Evolutionary conservation across 2,329 filamentous ascomycete species (phyloP).

Genomic region (Colletotrichum camelliae): DNA sequence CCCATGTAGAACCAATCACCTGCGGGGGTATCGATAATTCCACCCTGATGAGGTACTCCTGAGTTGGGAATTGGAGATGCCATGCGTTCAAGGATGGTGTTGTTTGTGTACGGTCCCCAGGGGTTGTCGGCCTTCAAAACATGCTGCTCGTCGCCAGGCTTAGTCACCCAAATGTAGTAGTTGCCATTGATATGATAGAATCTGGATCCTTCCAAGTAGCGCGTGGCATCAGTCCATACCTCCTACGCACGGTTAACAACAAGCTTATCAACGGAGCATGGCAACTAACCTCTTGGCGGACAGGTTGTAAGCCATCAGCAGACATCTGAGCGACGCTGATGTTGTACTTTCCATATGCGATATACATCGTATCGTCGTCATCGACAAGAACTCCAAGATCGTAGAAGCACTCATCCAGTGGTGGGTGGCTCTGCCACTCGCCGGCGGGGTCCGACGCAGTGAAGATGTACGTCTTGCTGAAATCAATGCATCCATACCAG

Average conservation of each 20-base stretch:
- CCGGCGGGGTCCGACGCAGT: constrained; percentile 13
- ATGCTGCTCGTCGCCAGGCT: constrained; percentile 46
- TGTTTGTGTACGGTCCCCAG: constrained; percentile 54
- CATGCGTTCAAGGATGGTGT: constrained; percentile 41
- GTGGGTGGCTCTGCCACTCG: constrained; percentile 2
- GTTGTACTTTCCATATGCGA: constrained; percentile 44
- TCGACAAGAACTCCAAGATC: constrained; percentile 36
- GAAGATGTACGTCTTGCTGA: constrained; percentile 23
- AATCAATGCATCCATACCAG: constrained; percentile 24
- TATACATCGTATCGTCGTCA: constrained; percentile 42
- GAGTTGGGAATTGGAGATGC: constrained; percentile 37
- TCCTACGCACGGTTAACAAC: neutral
- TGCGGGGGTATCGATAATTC: constrained; percentile 54
- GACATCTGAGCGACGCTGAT: constrained; percentile 13
- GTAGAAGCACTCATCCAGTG: constrained; percentile 22
- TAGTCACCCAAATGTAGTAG: constrained; percentile 57
- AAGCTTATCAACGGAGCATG: rapidly evolving
- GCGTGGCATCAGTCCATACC: neutral
- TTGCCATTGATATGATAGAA: constrained; percentile 59
- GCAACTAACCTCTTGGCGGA: neutral
- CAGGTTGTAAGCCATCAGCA: neutral
- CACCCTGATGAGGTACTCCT: constrained; percentile 58
- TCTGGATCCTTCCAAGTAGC: constrained; percentile 50
- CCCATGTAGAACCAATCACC: constrained; percentile 64
- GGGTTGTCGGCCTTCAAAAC: constrained; percentile 51